Evolutionary conservation across 345 rosid species (phyloP), one percentile per base, ranked within the genome.

Genomic region (Schrenkiella parvula): DNA sequence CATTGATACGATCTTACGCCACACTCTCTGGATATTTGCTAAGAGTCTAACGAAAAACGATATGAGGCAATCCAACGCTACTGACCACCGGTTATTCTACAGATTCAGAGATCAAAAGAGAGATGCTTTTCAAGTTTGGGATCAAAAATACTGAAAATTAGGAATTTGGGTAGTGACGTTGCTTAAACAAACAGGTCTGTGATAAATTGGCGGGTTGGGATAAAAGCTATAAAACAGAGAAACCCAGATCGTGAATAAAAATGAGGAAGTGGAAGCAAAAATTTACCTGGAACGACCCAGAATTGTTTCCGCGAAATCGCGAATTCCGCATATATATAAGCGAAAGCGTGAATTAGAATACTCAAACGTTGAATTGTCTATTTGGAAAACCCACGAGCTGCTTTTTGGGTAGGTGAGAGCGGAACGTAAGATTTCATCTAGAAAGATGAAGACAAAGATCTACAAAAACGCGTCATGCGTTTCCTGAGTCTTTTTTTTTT

Each of bases 1-100:
- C 97, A 88, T 89, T 56, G 66, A 1, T 44, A 52, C 75, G 58
- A 74, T 66, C 6, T 57, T 75, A 25, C 25, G 43, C 57, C 47
- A 66, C 13, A 67, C 23, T 44, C 74, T 78, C 38, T 54, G 41
- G 1, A 67, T 15, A 32, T 0, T 18, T 17, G 39, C 81, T 1
- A 43, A 72, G 46, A 72, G 25, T 28, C 73, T 60, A 2, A 35
- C 15, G 8, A 78, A 66, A 43, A 59, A 78, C 70, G 68, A 52
- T 7, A 51, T 5, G 54, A 66, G 0, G 18, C 34, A 47, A 72
- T 43, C 57, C 64, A 68, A 42, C 7, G 53, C 79, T 44, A 42
- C 6, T 43, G 64, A 52, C 61, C 67, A 64, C 68, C 80, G 28
- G 3, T 47, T 64, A 57, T 56, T 70, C 80, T 71, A 70, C 76